Base-by-base conservation (phyloP, 2,329 filamentous ascomycete species). In the Aspergillus ochraceoroseus region DNA sequence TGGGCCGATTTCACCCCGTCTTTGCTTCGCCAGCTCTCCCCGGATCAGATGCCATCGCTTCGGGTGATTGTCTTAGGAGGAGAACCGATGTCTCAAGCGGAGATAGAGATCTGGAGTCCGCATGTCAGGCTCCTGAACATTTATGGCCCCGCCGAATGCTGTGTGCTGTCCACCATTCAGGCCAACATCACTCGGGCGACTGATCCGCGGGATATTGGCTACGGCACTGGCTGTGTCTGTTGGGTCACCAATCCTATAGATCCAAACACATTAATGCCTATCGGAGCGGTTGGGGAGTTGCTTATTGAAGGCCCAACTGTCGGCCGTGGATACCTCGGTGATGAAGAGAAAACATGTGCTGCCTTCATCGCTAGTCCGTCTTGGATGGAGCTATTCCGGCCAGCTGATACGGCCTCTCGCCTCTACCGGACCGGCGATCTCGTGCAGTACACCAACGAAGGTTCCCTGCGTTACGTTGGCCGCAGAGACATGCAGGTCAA, bases 1-100 rank as follows among this genome's bases (percentile, higher is more conserved):
- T 71, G 66, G 67, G 71, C 66, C 1, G 72, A 74, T 52, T 68
- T 80, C 56, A 81, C 78, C 0, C 71, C 76, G 0, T 65, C 74
- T 0, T 65, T 81, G 11, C 75, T 75, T 0, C 45, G 59, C n/a
- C 19, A 38, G 18, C 12, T 46, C 7, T 2, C 25, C n/a, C 40
- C 58, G 26, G 50, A 53, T 3, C 57, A 25, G 40, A 64, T 28
- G 45, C 61, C 18, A 47, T 42, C 53, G 7, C 44, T 70, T 19
- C 61, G 64, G 38, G 63, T 55, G 4, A 44, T 71, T 1, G 54
- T 9, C 60, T 47, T 59, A n/a, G 61, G 58, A 17, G 66, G 67
- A 14, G 67, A 70, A 31, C 17, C 37, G 15, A 19, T 37, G 9
- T 23, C 35, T 9, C 39, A 47, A 29, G 11, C 13, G n/a, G 20